phyloP scores from a whole-genome alignment of 768 basidiomycete species.

The Kwoniella europaea region DNA sequence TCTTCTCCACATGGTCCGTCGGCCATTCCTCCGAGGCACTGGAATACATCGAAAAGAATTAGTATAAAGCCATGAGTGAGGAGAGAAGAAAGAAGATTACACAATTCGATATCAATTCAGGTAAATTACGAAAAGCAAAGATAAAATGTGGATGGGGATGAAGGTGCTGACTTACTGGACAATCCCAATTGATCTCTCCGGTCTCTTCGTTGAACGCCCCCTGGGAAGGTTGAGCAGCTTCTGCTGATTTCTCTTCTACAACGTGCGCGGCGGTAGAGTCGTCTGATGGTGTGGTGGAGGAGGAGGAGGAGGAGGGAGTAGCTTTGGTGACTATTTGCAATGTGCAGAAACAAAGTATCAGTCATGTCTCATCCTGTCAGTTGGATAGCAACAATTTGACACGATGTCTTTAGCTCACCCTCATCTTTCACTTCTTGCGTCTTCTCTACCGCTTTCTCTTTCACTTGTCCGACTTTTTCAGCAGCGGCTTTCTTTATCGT shows the following conservation, averaged over 20 bases:
- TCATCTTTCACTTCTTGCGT: background rate
- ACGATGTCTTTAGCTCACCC: background rate
- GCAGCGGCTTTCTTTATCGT: background rate
- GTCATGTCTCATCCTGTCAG: background rate
- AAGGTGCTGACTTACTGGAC: conserved; percentile 63
- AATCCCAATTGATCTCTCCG: conserved; percentile 99
- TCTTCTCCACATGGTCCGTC: conserved; percentile 92
- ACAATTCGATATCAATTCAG: too few species aligned
- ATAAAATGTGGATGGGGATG: background rate
- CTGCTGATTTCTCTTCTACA: conserved; percentile 37
- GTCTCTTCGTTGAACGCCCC: conserved; percentile 93
- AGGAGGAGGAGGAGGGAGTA: conserved; percentile 8
- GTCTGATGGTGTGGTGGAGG: background rate
- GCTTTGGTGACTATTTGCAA: background rate
- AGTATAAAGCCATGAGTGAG: background rate
- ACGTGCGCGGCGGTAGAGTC: conserved; percentile 6
- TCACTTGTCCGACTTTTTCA: background rate
- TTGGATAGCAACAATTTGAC: background rate
- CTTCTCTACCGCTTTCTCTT: conserved; percentile 1
- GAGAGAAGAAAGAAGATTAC: too few species aligned
- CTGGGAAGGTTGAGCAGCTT: conserved; percentile 37
- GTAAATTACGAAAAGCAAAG: too few species aligned
- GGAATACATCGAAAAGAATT: background rate
- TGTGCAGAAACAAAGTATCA: background rate
- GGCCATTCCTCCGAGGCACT: conserved; percentile 97